These are phyloP conservation scores for Phlebiopsis flavidoalba DNA, from an alignment of 768 basidiomycete genomes.

Conservation along the genomic window DNA sequence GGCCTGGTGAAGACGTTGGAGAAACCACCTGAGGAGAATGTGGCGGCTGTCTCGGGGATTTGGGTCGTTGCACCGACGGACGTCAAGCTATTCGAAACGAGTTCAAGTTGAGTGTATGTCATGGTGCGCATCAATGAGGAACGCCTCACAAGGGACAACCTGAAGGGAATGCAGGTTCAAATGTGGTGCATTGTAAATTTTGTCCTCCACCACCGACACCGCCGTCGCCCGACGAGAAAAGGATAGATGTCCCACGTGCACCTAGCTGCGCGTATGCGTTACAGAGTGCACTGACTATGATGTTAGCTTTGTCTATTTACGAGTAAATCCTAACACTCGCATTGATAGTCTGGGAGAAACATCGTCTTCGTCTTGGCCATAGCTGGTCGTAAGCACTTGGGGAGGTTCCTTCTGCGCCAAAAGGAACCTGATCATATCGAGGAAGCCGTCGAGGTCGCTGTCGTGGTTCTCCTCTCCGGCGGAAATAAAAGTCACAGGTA, in stretches of 20 bases:
- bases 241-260: conserved; percentile 29
- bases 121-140: too few relatives aligned
- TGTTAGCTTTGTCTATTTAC: neutral
- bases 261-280: conserved; percentile 31
- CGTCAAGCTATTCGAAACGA: conserved; percentile 36
- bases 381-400: conserved; percentile 29
- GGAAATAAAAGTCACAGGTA: conserved; percentile 29
- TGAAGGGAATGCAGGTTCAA: conserved; percentile 30
- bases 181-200: conserved; percentile 22
- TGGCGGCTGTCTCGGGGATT: conserved; percentile 49
- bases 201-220: conserved; percentile 31
- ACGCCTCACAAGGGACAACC: conserved; percentile 28
- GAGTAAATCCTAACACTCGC: conserved; percentile 14
- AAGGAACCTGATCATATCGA: conserved; percentile 26
- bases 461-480: conserved; percentile 26
- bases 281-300: conserved; percentile 23
- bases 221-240: conserved; percentile 34
- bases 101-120: too few relatives aligned
- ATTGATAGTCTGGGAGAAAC: conserved; percentile 18
- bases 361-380: conserved; percentile 26
- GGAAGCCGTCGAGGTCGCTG: conserved; percentile 26
- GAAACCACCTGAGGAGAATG: conserved; percentile 74
- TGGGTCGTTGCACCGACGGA: conserved; percentile 58
- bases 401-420: conserved; percentile 19
- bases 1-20: conserved; percentile 57